Evolutionary conservation across 371 early-diverging fungal genomes (phyloP), one percentile per base, ranked within the genome.

Genomic region (Apophysomyces elegans): DNA sequence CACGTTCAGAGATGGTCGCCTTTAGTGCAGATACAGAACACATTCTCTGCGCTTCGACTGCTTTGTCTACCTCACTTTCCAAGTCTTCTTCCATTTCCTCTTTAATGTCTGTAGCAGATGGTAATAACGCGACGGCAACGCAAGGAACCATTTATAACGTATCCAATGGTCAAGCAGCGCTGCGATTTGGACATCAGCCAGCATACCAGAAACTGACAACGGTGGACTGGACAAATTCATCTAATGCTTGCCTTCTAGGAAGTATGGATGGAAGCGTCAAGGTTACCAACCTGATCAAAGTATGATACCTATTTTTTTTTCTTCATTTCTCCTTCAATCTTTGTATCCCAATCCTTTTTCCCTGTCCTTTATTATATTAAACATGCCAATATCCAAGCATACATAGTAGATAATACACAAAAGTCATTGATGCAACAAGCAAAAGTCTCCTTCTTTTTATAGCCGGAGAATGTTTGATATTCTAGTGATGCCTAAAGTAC

Each of bases 181-280:
- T 83, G 21, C 78, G 79, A 37, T 74, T 87, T 16, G 74, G 80
- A 18, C 71, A 76, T 9, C 82, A 84, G 38, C 74, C 81, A 9
- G 67, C 72, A 18, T 47, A 73, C 54, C 77, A 76, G 58, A 75
- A 78, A 7, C 57, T 87, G 14, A 85, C 86, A 0, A 70, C 83
- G 3, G 86, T 85, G 1, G 87, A 85, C 63, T 87, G 87, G 87
- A 84, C 86, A 1, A 75, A 73, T 58, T 71, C 85, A 5, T 85
- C 82, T 0, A 85, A 79, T 61, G 81, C 87, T 36, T 85, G 86
- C 58, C 68, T 87, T 32, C 69, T 86, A 38, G 87, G 85, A 38
- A 80, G 78, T 16, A 74, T 71, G 16, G 87, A 87, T 67, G 87
- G 87, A 1, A 84, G 76, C 26, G 79, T 87, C 64, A 84, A 82